Base-by-base conservation (phyloP, 139 green algal species). In the Chlamydomonas sphaeroides region DNA sequence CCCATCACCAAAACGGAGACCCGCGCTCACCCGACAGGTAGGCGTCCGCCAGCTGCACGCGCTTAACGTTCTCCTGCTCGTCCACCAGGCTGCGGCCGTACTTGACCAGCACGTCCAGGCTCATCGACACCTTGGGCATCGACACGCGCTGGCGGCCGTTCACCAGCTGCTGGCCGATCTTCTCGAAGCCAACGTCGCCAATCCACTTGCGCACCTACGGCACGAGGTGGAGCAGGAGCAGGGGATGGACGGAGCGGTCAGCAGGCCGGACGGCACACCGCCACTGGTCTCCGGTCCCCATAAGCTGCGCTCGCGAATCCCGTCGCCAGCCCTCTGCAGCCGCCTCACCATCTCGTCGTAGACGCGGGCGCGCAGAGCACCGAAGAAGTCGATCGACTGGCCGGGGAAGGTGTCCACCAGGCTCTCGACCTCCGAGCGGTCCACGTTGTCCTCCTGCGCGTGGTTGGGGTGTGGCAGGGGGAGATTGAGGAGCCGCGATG, bases 301-400 rank as follows among this genome's bases (percentile, higher is more conserved):
- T n/a, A n/a, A n/a, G n/a, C n/a, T n/a, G n/a, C n/a, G n/a, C n/a
- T n/a, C n/a, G n/a, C n/a, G n/a, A n/a, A n/a, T n/a, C n/a, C n/a
- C n/a, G n/a, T n/a, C n/a, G n/a, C n/a, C n/a, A n/a, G n/a, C n/a
- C n/a, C n/a, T n/a, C n/a, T n/a, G n/a, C n/a, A n/a, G n/a, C 45
- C 45, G 0, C n/a, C 65, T 21, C 57, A 96, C 93, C 88, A 94
- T 93, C 89, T 98, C 94, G 79, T 98, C 96, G 76, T 98, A 99
- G n/a, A 98, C 92, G 49, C 95, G 94, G 23, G 96, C 92, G 45
- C 96, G 91, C 63, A 99, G 93, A 25, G 97, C 97, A 36, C 97
- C 97, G 89, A 99, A 99, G 94, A 99, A 99, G 73, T 99, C 97
- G 81, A 99, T 99, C 36, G 97, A 99, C 95, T 99, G 97, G 74